phyloP scores from a whole-genome alignment of 345 rosid genomes.

The Syzygium aqueum region DNA sequence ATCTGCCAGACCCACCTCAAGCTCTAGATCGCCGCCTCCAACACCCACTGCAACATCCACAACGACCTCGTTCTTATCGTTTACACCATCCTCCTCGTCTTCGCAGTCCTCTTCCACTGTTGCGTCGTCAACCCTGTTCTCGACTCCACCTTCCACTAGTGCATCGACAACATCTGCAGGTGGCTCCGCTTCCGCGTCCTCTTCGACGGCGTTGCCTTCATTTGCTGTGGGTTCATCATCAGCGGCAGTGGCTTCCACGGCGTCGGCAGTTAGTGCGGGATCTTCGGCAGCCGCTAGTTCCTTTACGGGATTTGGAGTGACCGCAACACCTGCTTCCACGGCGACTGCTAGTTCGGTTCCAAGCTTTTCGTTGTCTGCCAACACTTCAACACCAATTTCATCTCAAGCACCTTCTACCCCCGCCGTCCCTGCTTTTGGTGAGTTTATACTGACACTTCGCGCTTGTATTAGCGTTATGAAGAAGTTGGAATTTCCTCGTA shows the following conservation, averaged over 20 bases:
- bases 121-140: conserved; percentile 10
- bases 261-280: conserved; percentile 13
- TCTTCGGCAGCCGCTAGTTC: conserved; percentile 22
- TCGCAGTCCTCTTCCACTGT: conserved; percentile 36
- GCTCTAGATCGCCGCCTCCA: conserved; percentile 11
- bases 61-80: conserved; percentile 34
- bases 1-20: conserved; percentile 15
- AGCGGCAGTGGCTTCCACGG: conserved; percentile 14
- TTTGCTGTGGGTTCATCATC: conserved; percentile 23
- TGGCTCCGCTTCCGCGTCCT: conserved; percentile 22
- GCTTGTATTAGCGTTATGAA: background rate
- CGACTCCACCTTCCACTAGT: background rate
- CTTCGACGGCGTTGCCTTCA: conserved; percentile 24
- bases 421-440: conserved; percentile 39
- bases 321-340: conserved; percentile 33
- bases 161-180: conserved; percentile 33
- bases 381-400: conserved; percentile 30
- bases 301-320: conserved; percentile 37
- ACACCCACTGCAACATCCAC: conserved; percentile 19
- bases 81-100: conserved; percentile 29
- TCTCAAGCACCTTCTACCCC: conserved; percentile 36
- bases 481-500: background rate
- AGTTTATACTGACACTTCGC: conserved; percentile 15
- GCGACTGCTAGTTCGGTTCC: conserved; percentile 44
- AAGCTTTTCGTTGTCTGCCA: conserved; percentile 46